These are phyloP conservation scores for Diaporthe batatas DNA, from an alignment of 2,329 filamentous ascomycete genomes.

Conservation along the genomic window DNA sequence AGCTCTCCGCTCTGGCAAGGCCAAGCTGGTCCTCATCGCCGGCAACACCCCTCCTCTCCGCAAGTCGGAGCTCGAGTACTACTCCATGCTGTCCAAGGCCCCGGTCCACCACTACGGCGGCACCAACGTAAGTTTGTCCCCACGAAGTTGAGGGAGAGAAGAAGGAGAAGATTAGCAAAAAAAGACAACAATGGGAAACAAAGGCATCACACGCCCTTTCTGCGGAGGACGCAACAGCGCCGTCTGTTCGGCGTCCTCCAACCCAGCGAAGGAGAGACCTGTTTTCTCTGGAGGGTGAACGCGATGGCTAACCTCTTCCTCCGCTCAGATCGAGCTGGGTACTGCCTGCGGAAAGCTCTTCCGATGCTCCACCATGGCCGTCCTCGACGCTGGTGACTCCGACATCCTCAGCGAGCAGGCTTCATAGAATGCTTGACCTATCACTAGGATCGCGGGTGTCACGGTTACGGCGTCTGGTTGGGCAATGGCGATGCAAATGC, in stretches of 20 bases:
- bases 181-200: not conserved
- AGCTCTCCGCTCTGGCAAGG: slow-evolving; percentile 95
- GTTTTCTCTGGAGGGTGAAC: slow-evolving; percentile 85
- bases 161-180: not conserved
- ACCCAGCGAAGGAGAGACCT: slow-evolving; percentile 91
- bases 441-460: slow-evolving; percentile 29
- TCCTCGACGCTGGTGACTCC: slow-evolving; percentile 97
- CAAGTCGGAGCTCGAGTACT: slow-evolving; percentile 98
- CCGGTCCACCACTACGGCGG: slow-evolving; percentile 97
- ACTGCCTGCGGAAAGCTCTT: slow-evolving; percentile 99
- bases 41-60: slow-evolving; percentile 98
- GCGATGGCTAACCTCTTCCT: slow-evolving; percentile 66
- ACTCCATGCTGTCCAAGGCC: slow-evolving; percentile 92
- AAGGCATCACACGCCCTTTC: slow-evolving; percentile 32
- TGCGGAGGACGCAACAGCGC: slow-evolving; percentile 29
- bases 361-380: slow-evolving; percentile 96
- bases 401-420: slow-evolving; percentile 90
- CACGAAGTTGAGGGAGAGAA: not conserved
- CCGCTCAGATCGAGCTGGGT: slow-evolving; percentile 90
- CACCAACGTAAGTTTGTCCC: slow-evolving; percentile 88
- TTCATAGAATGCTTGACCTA: slow-evolving; percentile 65
- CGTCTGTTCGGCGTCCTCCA: slow-evolving; percentile 45
- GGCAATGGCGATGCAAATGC: slow-evolving; percentile 35
- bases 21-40: slow-evolving; percentile 92
- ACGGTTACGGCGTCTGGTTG: slow-evolving; percentile 40